phyloP scores from a whole-genome alignment of 2,329 filamentous ascomycete genomes.

The Fusarium decemcellulare region DNA sequence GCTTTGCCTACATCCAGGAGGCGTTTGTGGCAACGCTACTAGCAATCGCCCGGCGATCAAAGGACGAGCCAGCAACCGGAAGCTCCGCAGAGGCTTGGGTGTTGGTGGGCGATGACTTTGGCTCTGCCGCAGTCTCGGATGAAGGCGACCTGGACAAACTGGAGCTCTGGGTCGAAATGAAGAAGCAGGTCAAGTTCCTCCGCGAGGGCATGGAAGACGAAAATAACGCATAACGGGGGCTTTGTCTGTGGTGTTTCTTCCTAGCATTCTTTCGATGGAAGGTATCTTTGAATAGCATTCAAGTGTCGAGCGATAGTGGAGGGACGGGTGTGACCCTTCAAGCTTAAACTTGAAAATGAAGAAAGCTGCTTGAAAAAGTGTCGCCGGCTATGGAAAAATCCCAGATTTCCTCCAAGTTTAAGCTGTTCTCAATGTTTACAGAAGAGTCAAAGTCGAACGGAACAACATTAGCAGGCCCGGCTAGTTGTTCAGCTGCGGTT shows the following conservation, averaged over 20 bases:
- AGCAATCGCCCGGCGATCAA: constrained; percentile 63
- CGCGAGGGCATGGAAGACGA: constrained; percentile 69
- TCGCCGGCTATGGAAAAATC: no score
- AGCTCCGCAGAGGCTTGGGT: constrained; percentile 47
- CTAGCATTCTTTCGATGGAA: not conserved
- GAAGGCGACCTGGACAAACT: constrained; percentile 63
- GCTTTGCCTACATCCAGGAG: constrained; percentile 79
- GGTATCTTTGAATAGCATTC: no score
- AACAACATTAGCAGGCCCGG: no score
- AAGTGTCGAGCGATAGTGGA: no score
- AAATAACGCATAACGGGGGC: constrained; percentile 1
- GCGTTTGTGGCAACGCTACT: constrained; percentile 76
- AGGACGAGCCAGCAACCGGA: constrained; percentile 14
- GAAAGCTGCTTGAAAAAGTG: no score
- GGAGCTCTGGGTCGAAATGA: constrained; percentile 72
- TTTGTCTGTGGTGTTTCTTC: not conserved
- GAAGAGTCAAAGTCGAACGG: no score
- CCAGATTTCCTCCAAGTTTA: no score
- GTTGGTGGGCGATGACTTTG: constrained; percentile 53
- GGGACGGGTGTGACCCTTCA: no score
- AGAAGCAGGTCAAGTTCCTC: constrained; percentile 73
- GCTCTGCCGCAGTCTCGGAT: constrained; percentile 53
- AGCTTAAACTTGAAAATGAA: no score
- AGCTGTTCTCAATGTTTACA: no score
- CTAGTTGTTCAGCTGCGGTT: no score